Percentiles rank a stretch among this genome's conserved stretches.
Conservation (phyloP, 2,329 filamentous ascomycete species). For the Didymella lethalis region DNA sequence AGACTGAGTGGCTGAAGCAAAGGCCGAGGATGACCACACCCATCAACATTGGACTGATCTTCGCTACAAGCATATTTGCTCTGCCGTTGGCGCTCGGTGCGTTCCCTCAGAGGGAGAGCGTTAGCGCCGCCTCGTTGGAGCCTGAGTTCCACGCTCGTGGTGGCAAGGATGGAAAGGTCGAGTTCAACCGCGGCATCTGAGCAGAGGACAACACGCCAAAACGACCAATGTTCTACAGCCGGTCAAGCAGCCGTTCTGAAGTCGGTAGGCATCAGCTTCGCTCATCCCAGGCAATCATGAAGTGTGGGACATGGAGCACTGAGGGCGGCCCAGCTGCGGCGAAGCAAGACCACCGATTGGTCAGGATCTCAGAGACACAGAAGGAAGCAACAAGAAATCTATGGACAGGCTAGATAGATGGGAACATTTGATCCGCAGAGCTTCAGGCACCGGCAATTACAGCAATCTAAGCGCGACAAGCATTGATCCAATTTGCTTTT, state of each 20-base stretch:
- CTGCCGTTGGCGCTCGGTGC: slow-evolving; percentile 88
- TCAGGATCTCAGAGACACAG: slow-evolving; percentile 4
- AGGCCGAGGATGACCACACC: slow-evolving; percentile 80
- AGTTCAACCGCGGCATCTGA: slow-evolving; percentile 94
- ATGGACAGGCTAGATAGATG: slow-evolving; percentile 1
- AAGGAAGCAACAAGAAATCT: slow-evolving; percentile 13
- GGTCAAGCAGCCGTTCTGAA: neutral
- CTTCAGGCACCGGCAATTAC: slow-evolving; percentile 25
- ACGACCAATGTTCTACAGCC: neutral
- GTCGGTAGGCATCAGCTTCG: neutral
- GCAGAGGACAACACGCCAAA: neutral
- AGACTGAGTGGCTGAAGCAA: slow-evolving; percentile 79
- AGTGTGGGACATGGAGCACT: neutral
- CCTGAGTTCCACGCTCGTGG: slow-evolving; percentile 84
- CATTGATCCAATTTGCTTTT: slow-evolving; percentile 24
- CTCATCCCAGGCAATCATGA: neutral
- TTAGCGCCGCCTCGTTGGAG: slow-evolving; percentile 79
- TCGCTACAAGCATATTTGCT: slow-evolving; percentile 85
- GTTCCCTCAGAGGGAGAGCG: slow-evolving; percentile 89
- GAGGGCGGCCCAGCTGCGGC: slow-evolving; percentile 18
- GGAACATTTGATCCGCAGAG: slow-evolving; percentile 6
- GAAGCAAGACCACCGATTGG: slow-evolving; percentile 35
- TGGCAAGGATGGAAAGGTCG: slow-evolving; percentile 82
- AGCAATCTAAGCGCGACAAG: slow-evolving; percentile 20
- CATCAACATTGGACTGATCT: slow-evolving; percentile 85